phyloP scores from a whole-genome alignment of 2,329 filamentous ascomycete genomes.

The Cordyceps tenuipes region DNA sequence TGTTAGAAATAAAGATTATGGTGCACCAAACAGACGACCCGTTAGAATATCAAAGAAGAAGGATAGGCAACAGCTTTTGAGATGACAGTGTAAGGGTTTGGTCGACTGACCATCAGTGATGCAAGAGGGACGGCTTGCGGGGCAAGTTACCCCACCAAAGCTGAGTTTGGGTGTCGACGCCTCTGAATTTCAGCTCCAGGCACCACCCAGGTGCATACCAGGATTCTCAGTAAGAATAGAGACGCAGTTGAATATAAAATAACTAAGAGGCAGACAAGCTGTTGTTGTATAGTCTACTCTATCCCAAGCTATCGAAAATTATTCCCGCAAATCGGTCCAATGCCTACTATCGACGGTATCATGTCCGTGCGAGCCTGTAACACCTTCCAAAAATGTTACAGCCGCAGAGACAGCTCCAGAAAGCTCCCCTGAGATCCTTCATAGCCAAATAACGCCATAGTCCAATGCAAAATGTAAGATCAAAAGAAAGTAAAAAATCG shows the following conservation, averaged over 20 bases:
- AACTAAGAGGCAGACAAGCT: neutral
- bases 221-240: neutral
- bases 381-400: neutral
- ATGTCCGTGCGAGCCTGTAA: neutral
- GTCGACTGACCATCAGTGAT: neutral
- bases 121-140: conserved; percentile 2
- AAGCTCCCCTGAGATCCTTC: conserved; percentile 24
- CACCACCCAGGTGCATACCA: neutral
- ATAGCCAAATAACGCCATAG: conserved; percentile 28
- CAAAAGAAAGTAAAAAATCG: neutral
- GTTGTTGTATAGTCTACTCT: conserved; percentile 3
- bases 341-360: conserved; percentile 10
- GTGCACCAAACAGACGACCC: neutral
- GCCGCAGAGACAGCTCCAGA: conserved; percentile 24
- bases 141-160: conserved; percentile 7
- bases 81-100: neutral
- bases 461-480: conserved; percentile 18
- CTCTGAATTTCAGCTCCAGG: neutral
- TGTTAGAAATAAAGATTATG: neutral
- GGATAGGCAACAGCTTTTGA: conserved; percentile 8
- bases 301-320: conserved; percentile 3
- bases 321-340: neutral
- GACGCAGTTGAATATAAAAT: neutral
- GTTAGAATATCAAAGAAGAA: neutral
- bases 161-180: neutral